A percentile compares a stretch with the other conserved stretches of the same genome.
phyloP scores from a whole-genome alignment of 345 rosid genomes.

The Sapria himalayana region DNA sequence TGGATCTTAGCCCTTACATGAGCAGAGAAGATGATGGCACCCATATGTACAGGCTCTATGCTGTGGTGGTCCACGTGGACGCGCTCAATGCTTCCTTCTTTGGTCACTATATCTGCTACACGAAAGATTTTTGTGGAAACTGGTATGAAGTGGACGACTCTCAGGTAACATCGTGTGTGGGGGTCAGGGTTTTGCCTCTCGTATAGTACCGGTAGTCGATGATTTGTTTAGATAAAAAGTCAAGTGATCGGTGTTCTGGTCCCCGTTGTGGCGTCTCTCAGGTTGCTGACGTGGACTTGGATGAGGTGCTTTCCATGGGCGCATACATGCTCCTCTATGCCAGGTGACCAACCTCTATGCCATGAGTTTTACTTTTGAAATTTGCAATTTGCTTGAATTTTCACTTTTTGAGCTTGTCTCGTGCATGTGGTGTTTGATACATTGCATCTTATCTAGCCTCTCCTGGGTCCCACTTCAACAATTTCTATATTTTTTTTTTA shows the following conservation, averaged over 20 bases:
- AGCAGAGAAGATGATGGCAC: conserved; percentile 52
- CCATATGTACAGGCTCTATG: conserved; percentile 62
- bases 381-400: too few species aligned
- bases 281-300: conserved; percentile 50
- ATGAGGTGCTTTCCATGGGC: conserved; percentile 77
- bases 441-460: too few species aligned
- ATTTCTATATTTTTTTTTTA: too few species aligned
- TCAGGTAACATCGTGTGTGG: conserved; percentile 27
- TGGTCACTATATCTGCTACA: conserved; percentile 87
- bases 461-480: too few species aligned
- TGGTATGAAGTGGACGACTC: conserved; percentile 83
- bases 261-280: conserved; percentile 14
- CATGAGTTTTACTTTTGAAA: too few species aligned
- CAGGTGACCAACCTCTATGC: conserved; percentile 30
- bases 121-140: conserved; percentile 59
- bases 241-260: conserved; percentile 5
- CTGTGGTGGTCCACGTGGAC: conserved; percentile 90
- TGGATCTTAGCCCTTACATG: conserved; percentile 73
- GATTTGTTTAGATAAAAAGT: neutral
- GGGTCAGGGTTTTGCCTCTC: neutral
- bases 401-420: too few species aligned
- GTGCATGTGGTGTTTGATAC: too few species aligned
- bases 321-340: conserved; percentile 94
- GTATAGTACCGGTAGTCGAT: neutral
- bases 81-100: conserved; percentile 94